phyloP scores from a whole-genome alignment of 768 basidiomycete genomes.

The Hypholoma fasciculare region DNA sequence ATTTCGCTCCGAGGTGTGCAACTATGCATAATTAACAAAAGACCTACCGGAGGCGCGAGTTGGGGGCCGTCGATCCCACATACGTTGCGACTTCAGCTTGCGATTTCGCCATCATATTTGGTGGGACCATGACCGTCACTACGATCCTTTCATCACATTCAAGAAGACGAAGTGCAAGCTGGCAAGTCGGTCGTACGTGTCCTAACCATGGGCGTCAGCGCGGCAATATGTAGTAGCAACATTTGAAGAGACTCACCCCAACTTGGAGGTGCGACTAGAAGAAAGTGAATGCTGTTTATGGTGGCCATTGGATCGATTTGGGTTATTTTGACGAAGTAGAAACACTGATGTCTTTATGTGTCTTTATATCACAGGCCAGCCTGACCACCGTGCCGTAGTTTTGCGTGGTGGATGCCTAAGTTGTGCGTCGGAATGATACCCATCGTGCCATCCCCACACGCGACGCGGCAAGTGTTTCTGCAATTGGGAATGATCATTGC shows the following conservation, averaged over 20 bases:
- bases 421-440: no score
- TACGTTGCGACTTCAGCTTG: background rate
- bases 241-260: background rate
- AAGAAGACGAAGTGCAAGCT: background rate
- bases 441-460: no score
- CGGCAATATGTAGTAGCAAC: background rate
- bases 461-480: no score
- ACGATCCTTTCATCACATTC: background rate
- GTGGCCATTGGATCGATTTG: background rate
- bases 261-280: background rate
- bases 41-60: conserved; percentile 8
- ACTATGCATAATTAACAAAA: background rate
- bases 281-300: background rate
- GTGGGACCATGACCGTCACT: background rate
- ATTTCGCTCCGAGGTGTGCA: background rate
- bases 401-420: no score
- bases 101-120: background rate
- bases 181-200: background rate
- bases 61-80: background rate
- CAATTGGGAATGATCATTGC: no score
- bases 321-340: no score
- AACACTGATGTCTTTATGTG: no score
- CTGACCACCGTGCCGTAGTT: no score
- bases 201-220: background rate
- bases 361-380: no score